A percentile compares a stretch with the other conserved stretches of the same genome.
These are phyloP conservation scores for Ilex paraguariensis DNA, from an alignment of 305 asterid genomes.

Conservation along the genomic window DNA sequence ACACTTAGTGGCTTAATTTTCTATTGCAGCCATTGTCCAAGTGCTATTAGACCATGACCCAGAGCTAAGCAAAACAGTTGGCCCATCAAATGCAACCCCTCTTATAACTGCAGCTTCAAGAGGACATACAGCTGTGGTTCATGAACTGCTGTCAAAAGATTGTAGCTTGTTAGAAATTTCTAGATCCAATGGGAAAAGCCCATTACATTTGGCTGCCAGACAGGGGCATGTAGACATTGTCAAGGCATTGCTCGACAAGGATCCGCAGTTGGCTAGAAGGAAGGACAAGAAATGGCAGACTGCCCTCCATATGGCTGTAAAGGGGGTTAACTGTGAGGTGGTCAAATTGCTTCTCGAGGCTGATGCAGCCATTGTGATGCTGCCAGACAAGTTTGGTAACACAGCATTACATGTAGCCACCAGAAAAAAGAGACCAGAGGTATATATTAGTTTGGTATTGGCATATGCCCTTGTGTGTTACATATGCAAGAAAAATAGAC, in stretches of 20 bases:
- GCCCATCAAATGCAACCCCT: slow-evolving; percentile 80
- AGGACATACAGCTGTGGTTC: slow-evolving; percentile 74
- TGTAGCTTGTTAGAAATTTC: slow-evolving; percentile 59
- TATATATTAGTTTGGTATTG: slow-evolving; percentile 10
- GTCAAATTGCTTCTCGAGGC: slow-evolving; percentile 72
- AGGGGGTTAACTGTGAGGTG: slow-evolving; percentile 61
- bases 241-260: slow-evolving; percentile 63
- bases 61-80: slow-evolving; percentile 58
- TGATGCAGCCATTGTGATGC: slow-evolving; percentile 82
- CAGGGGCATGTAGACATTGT: slow-evolving; percentile 79
- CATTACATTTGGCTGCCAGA: slow-evolving; percentile 78
- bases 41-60: slow-evolving; percentile 64
- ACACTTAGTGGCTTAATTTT: too few relatives aligned
- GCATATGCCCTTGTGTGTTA: background rate
- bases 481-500: too few relatives aligned
- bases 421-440: slow-evolving; percentile 78
- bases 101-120: slow-evolving; percentile 78
- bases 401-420: slow-evolving; percentile 81
- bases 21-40: slow-evolving; percentile 52
- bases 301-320: slow-evolving; percentile 80
- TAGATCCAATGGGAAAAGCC: slow-evolving; percentile 73
- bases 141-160: slow-evolving; percentile 64
- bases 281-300: slow-evolving; percentile 92
- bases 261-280: slow-evolving; percentile 63
- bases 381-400: slow-evolving; percentile 68